Percentiles rank a stretch among this genome's conserved stretches.
Evolutionary conservation across 495 filamentous ascomycete species (phyloP).

Genomic region (Neohortaea acidophila): DNA sequence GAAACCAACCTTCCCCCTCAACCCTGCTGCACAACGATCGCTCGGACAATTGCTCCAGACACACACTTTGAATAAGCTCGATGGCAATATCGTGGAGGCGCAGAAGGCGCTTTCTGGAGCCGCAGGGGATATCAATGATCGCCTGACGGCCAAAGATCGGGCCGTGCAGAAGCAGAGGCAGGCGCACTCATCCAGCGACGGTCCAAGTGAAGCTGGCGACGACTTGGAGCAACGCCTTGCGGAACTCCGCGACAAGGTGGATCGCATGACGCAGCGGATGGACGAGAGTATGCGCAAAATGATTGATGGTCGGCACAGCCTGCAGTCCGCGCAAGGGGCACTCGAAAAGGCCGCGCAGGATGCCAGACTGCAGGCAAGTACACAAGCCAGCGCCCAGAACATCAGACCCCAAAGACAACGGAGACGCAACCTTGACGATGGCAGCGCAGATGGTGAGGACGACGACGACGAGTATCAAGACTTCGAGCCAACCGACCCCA

Average conservation of each 20-base stretch:
- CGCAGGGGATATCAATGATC: slow-evolving; percentile 25
- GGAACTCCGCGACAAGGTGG: slow-evolving; percentile 20
- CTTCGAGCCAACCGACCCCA: slow-evolving; percentile 18
- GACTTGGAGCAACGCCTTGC: slow-evolving; percentile 12
- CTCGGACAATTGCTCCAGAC: slow-evolving; percentile 10
- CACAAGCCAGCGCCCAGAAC: slow-evolving; percentile 12
- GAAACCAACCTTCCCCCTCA: slow-evolving; percentile 23
- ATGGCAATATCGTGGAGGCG: slow-evolving; percentile 18
- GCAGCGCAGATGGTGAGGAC: slow-evolving; percentile 12
- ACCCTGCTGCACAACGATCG: slow-evolving; percentile 17
- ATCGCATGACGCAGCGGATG: slow-evolving; percentile 24
- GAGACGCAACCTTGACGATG: slow-evolving; percentile 1
- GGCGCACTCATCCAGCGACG: slow-evolving; percentile 8
- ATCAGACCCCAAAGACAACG: slow-evolving; percentile 9
- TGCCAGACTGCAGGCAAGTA: slow-evolving; percentile 13
- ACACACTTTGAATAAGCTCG: slow-evolving; percentile 11
- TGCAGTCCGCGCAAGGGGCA: slow-evolving; percentile 15
- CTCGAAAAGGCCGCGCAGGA: slow-evolving; percentile 4
- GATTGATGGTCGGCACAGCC: slow-evolving; percentile 22
- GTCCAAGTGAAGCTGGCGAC: slow-evolving; percentile 10
- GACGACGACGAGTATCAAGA: slow-evolving; percentile 18
- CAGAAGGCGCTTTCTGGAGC: slow-evolving; percentile 9
- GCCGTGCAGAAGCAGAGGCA: slow-evolving; percentile 9
- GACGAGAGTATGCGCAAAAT: slow-evolving; percentile 26
- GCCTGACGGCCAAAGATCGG: slow-evolving; percentile 6